Evolutionary conservation across 164 flowering plant genomes (phyloP), one percentile per base, ranked within the genome.

Genomic region (Annona cherimola): DNA sequence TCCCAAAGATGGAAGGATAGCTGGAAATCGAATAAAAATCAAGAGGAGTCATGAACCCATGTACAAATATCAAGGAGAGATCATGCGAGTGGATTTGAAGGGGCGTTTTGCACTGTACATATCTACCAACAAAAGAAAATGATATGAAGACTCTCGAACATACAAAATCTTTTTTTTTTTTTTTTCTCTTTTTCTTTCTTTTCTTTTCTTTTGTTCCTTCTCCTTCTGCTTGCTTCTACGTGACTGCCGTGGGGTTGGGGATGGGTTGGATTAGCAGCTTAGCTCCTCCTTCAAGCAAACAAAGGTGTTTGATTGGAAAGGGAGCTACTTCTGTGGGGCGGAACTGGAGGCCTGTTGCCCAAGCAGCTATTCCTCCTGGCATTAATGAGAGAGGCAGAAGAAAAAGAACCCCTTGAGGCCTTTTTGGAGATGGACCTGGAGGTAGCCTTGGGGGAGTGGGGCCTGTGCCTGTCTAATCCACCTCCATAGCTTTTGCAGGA

Each of bases 401-500:
- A 73, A 78, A 82, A 82, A 11, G 83, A 77, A 78, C 81, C 84
- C 62, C 68, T 71, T 62, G 90, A 74, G 35, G 67, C 66, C 72
- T 85, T 90, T 82, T 90, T 90, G 57, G 86, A 79, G 45, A 90
- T 90, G 40, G 73, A 70, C 78, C 64, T 80, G 0, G 79, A 74
- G 4, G 54, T 12, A 59, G 73, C 12, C 54, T 84, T 60, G 60
- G 84, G 88, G 1, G 89, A 84, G 66, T 82, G 76, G 45, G 63
- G 82, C 73, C 77, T 89, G 63, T 80, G 77, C 50, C 57, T 69
- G 62, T 84, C 82, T 61, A 86, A 75, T 2, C 87, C 85, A 71
- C 82, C 85, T 42, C 76, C 92, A 82, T 78, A 85, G 77, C 93
- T 89, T 75, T 77, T 86, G 61, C 89, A 86, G 63, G 87, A 60